Base-by-base conservation (phyloP, 1,284 basidiomycete species). In the Boletus sp. region DNA sequence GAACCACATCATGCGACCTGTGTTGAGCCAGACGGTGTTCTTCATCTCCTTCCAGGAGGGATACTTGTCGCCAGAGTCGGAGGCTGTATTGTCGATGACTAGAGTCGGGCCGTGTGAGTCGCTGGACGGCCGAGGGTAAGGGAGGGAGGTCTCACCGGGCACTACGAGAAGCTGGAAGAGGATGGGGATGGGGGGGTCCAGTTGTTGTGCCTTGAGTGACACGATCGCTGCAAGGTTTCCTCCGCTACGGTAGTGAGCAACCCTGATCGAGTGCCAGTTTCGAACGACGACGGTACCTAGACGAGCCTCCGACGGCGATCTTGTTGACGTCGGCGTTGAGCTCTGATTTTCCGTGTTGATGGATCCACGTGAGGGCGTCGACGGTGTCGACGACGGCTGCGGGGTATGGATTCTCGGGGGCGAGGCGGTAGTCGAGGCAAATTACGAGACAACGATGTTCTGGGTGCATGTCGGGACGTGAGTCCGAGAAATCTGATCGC, bases 351-450 rank as follows among this genome's bases (percentile, higher is more conserved):
- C 73, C 77, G 37, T 82, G 61, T 19, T 66, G 60, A 46, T 75
- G 57, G 2, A 85, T 75, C 80, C 85, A 91, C 41, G 77, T 64
- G 5, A 90, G 69, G 2, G 83, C 71, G 35, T 84, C 81, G 32
- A 85, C 68, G 0, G 84, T 79, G 57, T 91, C 88, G 35, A 88
- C 78, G 0, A 88, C 78, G 0, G 86, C 86, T 1, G 81, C 78
- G 2, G 88, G 89, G 57, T 86, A 90, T 5, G 76, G 76, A 44
- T 84, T 54, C 57, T 91, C 88, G 0, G 88, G 88, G 0, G 82
- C 85, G 8, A 90, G 75, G 5, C 86, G 78, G 61, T 90, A 89
- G 55, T 84, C 81, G 17, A 89, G 82, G 5, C 81, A 80, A 8
- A 86, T 68, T 2, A 84, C 80, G 0, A 80, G 70, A 39, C 64